Base-by-base conservation (phyloP, 495 filamentous ascomycete genomes). In the Lophiostoma macrostomum region DNA sequence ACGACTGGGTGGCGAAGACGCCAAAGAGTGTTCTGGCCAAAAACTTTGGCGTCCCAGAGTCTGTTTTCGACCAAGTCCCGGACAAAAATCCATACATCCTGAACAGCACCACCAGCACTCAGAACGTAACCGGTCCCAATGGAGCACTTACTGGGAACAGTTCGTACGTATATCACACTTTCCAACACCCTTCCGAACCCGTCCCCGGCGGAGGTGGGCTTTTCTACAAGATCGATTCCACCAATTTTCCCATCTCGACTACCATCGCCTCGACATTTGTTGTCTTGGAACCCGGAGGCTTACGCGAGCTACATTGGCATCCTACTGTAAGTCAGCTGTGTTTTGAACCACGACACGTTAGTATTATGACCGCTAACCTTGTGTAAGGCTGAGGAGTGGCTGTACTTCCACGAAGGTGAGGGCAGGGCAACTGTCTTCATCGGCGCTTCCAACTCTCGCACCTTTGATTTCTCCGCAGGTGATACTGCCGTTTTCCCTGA, bases 251-350 rank as follows among this genome's bases (percentile, higher is more conserved):
- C 0, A 73, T 79, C 22, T 71, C 77, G 20, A 79, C 72, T 34
- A 85, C 79, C 0, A 75, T 86, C 40, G 83, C 82, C 13, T 78
- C 82, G 0, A 74, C 79, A 0, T 70, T 84, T 38, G 78, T 85
- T 1, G 75, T 74, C 19, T 71, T 85, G 18, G 70, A 84, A 66
- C 82, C 83, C 0, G 74, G 72, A 41, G 81, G 73, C 12, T 63
- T 86, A 35, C 71, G 82, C 30, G 81, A 86, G 68, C 66, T 86
- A 44, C 82, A 85, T 58, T 85, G 80, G 82, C 80, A 83, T 67
- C 80, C 81, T n/a, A 84, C 80, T 55, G 80, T 80, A 63, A 66
- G 73, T 63, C 12, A 12, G 14, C 19, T 28, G 6, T 23, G 20
- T 36, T 16, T 19, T 18, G 28, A 14, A 14, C 12, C 6, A 42